Evolutionary conservation across 2,329 filamentous ascomycete genomes (phyloP).

Genomic region (Colletotrichum musae): DNA sequence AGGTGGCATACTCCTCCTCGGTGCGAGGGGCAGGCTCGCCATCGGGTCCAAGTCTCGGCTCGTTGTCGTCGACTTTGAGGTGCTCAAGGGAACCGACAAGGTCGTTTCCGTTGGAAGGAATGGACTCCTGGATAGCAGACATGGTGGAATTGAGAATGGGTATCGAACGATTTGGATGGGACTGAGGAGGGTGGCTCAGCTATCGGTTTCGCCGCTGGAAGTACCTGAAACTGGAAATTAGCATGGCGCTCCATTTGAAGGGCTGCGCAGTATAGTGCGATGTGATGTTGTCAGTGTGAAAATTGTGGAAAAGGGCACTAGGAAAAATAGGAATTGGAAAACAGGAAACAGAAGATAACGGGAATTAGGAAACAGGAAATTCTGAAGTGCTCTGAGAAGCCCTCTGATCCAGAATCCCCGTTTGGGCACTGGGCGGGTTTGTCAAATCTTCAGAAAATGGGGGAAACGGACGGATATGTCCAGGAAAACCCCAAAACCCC

Average conservation of each 20-base stretch:
- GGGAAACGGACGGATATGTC: no score
- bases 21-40: slow-evolving; percentile 89
- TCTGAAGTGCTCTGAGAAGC: no score
- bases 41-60: slow-evolving; percentile 75
- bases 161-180: slow-evolving; percentile 28
- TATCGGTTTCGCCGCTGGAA: not conserved
- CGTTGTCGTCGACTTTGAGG: slow-evolving; percentile 75
- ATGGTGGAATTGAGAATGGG: slow-evolving; percentile 56
- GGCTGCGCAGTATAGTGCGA: not conserved
- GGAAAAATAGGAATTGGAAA: no score
- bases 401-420: not conserved
- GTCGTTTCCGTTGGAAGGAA: slow-evolving; percentile 72
- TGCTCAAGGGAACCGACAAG: slow-evolving; percentile 74
- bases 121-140: slow-evolving; percentile 73
- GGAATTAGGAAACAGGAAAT: no score
- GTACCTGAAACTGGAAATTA: slow-evolving; percentile 1
- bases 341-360: no score
- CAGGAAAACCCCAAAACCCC: no score
- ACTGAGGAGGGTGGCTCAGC: not conserved
- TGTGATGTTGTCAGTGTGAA: not conserved
- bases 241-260: not conserved
- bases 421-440: not conserved
- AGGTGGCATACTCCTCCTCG: slow-evolving; percentile 95
- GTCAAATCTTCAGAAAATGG: no score
- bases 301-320: not conserved